Conservation (phyloP, 1,284 basidiomycete species). For the Rhodotorula glutinis region DNA sequence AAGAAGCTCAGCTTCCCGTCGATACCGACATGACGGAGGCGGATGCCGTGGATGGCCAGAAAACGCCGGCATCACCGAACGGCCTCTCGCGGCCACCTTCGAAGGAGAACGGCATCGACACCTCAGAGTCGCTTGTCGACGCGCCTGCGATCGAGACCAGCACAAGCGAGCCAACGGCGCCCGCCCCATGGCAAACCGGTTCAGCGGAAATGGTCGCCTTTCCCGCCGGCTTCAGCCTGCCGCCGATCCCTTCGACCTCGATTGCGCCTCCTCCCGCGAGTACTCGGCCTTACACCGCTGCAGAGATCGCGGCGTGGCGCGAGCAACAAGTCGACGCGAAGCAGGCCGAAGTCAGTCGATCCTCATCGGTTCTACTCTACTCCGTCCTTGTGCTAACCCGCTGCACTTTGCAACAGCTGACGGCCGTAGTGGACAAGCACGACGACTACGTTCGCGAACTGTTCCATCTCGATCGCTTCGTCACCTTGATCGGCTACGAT, state of each 20-base stretch:
- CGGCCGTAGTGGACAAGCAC: constrained; percentile 33
- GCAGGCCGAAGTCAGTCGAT: constrained; percentile 29
- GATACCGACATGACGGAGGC: neutral
- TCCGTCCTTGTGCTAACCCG: neutral
- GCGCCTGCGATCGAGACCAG: neutral
- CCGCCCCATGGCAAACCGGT: neutral
- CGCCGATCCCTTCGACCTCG: constrained; percentile 17
- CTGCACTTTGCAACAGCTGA: constrained; percentile 13
- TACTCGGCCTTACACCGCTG: neutral
- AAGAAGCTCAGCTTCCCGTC: neutral
- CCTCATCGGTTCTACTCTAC: neutral
- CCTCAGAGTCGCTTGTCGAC: neutral
- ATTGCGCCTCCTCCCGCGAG: neutral
- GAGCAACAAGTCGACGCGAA: constrained; percentile 18
- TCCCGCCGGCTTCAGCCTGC: neutral
- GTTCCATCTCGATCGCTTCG: constrained; percentile 78
- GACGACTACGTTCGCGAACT: constrained; percentile 66
- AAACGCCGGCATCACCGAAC: neutral
- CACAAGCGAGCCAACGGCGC: neutral
- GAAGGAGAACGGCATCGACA: neutral
- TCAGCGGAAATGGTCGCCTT: neutral
- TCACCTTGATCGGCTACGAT: constrained; percentile 68
- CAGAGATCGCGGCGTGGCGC: constrained; percentile 26
- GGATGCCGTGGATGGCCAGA: neutral
- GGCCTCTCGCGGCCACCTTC: neutral